These are phyloP conservation scores for Phytophthora sp. DNA, from an alignment of 352 stramenopile genomes.

Conservation along the genomic window DNA sequence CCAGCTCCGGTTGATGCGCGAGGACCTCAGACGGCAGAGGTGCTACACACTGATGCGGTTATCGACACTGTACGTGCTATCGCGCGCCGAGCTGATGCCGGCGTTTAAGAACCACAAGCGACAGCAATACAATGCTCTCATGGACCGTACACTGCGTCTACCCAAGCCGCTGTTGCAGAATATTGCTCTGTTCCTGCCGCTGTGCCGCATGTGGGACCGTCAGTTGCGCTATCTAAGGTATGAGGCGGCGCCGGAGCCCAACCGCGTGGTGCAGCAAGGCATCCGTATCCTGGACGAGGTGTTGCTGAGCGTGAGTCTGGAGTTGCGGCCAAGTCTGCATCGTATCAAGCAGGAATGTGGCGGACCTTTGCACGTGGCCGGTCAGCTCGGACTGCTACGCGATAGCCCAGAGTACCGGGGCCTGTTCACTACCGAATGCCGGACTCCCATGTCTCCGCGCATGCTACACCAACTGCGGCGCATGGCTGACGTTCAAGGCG, in stretches of 20 bases:
- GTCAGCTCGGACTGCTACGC: conserved; percentile 74
- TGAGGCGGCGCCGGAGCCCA: conserved; percentile 71
- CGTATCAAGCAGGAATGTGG: conserved; percentile 54
- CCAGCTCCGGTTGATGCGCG: conserved; percentile 81
- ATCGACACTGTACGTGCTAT: conserved; percentile 72
- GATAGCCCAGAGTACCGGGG: conserved; percentile 66
- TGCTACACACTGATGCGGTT: conserved; percentile 77
- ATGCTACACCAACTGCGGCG: conserved; percentile 66
- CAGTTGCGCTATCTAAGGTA: conserved; percentile 85
- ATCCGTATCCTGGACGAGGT: conserved; percentile 86
- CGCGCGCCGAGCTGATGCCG: conserved; percentile 51
- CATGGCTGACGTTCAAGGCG: conserved; percentile 86
- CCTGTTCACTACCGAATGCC: conserved; percentile 64
- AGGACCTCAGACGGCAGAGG: conserved; percentile 70
- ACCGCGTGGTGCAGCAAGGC: conserved; percentile 80
- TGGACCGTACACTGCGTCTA: conserved; percentile 74
- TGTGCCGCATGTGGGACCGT: conserved; percentile 80
- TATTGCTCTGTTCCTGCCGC: conserved; percentile 75
- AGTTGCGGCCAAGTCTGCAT: conserved; percentile 62
- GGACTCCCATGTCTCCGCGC: conserved; percentile 52
- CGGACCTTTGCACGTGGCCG: conserved; percentile 47
- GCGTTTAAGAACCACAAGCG: conserved; percentile 52
- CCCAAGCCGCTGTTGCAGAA: conserved; percentile 84
- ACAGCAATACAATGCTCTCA: conserved; percentile 53
- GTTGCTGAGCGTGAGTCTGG: conserved; percentile 74